Evolutionary conservation across 768 basidiomycete genomes (phyloP).

Genomic region (Boletus patriciae): DNA sequence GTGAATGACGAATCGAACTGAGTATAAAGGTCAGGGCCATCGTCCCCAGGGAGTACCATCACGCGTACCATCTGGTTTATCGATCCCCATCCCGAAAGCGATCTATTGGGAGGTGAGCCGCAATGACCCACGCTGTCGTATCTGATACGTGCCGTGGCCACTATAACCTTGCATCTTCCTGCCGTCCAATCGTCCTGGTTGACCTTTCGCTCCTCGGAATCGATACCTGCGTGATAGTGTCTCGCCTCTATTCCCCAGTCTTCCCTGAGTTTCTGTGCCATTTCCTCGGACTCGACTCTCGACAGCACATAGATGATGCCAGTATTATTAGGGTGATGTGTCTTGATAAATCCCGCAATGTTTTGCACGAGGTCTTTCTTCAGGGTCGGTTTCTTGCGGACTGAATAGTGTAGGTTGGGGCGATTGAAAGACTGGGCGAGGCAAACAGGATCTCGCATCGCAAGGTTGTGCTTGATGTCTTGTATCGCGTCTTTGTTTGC

Average conservation of each 20-base stretch:
- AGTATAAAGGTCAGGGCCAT: constrained; percentile 5
- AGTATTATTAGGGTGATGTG: constrained; percentile 53
- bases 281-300: constrained; percentile 73
- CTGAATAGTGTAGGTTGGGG: constrained; percentile 79
- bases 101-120: constrained; percentile 48
- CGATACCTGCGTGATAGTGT: constrained; percentile 87
- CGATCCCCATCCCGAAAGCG: constrained; percentile 97
- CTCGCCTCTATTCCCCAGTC: constrained; percentile 58
- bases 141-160: constrained; percentile 72
- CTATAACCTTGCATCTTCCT: constrained; percentile 75
- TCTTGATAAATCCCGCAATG: constrained; percentile 68
- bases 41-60: not conserved
- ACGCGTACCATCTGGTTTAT: constrained; percentile 70
- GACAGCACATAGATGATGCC: constrained; percentile 87
- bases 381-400: constrained; percentile 50
- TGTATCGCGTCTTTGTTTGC: constrained; percentile 75
- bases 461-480: constrained; percentile 75
- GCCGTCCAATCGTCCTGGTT: constrained; percentile 74
- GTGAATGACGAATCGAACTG: constrained; percentile 93
- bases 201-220: constrained; percentile 55
- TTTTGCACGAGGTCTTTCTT: constrained; percentile 49
- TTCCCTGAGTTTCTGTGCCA: constrained; percentile 66
- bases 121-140: not conserved
- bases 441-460: constrained; percentile 53
- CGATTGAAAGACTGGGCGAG: constrained; percentile 91